Percentiles rank a stretch among this genome's conserved stretches.
Evolutionary conservation across 208 protist species (phyloP).

Genomic region (Angomonas ambiguus): DNA sequence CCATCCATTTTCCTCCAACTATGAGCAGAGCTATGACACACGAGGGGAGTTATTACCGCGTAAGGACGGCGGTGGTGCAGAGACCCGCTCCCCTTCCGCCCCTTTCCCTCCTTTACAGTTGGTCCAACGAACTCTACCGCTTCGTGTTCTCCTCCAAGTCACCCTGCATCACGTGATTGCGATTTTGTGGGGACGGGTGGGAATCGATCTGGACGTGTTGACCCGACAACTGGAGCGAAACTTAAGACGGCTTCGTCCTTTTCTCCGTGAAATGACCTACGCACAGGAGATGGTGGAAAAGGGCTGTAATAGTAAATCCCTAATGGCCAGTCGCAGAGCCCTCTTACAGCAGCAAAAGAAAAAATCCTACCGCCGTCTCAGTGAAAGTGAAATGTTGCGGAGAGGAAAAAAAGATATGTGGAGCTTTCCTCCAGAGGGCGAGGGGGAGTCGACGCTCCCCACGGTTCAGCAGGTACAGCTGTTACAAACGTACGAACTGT

Average conservation of each 20-base stretch:
- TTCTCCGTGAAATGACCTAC: slow-evolving; percentile 53
- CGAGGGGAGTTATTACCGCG: background rate
- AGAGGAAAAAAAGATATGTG: slow-evolving; percentile 5
- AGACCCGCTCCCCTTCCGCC: background rate
- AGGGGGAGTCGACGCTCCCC: slow-evolving; percentile 10
- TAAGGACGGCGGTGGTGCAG: background rate
- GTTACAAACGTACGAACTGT: slow-evolving; percentile 49
- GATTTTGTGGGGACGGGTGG: slow-evolving; percentile 57
- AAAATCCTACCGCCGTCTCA: no score
- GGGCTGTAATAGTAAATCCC: background rate
- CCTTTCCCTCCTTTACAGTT: slow-evolving; percentile 7
- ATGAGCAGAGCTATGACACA: background rate
- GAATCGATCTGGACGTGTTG: slow-evolving; percentile 56
- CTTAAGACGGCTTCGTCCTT: slow-evolving; percentile 57
- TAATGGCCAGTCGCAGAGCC: background rate
- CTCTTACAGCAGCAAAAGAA: background rate
- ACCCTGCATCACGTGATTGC: slow-evolving; percentile 65
- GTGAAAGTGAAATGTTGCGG: background rate
- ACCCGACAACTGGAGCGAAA: slow-evolving; percentile 69
- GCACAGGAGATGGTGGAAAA: slow-evolving; percentile 25
- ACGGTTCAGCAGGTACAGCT: slow-evolving; percentile 40
- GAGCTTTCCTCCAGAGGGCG: slow-evolving; percentile 1
- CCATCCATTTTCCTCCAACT: no score
- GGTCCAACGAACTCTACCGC: slow-evolving; percentile 35
- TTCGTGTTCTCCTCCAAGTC: slow-evolving; percentile 68